Conservation (phyloP, 345 rosid species). For the Eucalyptus marginata region DNA sequence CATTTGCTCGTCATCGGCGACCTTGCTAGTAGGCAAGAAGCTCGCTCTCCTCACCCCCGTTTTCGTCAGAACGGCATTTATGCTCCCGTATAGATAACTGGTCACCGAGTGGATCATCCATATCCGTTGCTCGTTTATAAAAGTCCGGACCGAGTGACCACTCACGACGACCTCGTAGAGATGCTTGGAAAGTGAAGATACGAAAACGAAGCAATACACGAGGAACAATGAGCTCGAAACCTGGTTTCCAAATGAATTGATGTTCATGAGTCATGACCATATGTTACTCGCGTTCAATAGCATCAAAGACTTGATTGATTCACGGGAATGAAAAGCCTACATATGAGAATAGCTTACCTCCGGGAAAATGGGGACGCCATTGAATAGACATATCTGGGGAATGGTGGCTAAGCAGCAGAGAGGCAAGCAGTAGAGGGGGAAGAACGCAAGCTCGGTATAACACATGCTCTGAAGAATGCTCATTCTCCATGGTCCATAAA, state of each 20-base stretch:
- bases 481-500: slow-evolving; percentile 15
- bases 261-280: neutral
- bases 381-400: slow-evolving; percentile 28
- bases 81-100: neutral
- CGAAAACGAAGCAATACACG: slow-evolving; percentile 3
- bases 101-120: neutral
- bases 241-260: neutral
- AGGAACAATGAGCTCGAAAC: slow-evolving; percentile 6
- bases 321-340: neutral
- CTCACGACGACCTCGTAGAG: neutral
- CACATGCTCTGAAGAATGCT: slow-evolving; percentile 6
- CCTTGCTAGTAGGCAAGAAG: neutral
- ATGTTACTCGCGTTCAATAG: neutral
- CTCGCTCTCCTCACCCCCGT: neutral
- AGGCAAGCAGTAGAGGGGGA: slow-evolving; percentile 5
- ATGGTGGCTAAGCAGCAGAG: slow-evolving; percentile 16
- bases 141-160: neutral
- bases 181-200: neutral
- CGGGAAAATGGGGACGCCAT: slow-evolving; percentile 24
- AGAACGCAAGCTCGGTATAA: neutral
- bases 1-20: neutral
- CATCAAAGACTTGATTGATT: neutral
- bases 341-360: slow-evolving; percentile 4
- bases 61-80: neutral
- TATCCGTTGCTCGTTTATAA: neutral